Evolutionary conservation across 2,329 filamentous ascomycete species (phyloP).

Genomic region (Neonectria ditissima): DNA sequence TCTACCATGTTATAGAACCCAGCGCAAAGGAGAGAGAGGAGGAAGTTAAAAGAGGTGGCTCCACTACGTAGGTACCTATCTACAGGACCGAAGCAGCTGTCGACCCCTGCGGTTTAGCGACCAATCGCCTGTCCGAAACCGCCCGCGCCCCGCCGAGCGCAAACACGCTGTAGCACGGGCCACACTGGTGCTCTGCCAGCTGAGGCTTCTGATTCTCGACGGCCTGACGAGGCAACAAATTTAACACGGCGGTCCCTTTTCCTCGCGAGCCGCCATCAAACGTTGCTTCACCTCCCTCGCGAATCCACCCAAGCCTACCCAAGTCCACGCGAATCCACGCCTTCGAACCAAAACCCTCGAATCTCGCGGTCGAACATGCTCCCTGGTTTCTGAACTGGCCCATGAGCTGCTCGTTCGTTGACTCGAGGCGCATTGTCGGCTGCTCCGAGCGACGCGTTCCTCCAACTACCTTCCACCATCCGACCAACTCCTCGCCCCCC

Average conservation of each 20-base stretch:
- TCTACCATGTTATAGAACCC: background rate
- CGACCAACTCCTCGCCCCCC: conserved; percentile 26
- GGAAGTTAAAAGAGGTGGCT: background rate
- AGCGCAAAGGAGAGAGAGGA: background rate
- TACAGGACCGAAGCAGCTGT: background rate
- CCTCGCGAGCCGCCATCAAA: conserved; percentile 26
- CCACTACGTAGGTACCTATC: background rate
- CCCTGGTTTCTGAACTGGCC: conserved; percentile 36
- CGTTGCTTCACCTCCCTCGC: conserved; percentile 18
- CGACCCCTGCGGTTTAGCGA: background rate
- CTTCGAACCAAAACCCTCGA: background rate
- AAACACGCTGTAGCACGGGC: conserved; percentile 17
- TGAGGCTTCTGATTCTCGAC: conserved; percentile 34
- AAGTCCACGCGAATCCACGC: background rate
- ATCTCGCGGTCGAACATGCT: conserved; percentile 43
- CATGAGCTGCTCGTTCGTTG: conserved; percentile 47
- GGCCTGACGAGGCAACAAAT: conserved; percentile 37
- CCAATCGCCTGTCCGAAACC: conserved; percentile 11
- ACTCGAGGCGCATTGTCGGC: conserved; percentile 48
- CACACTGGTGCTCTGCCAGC: conserved; percentile 17
- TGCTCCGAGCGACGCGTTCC: conserved; percentile 48
- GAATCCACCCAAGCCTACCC: background rate
- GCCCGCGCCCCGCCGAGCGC: conserved; percentile 3
- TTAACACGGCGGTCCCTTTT: conserved; percentile 36
- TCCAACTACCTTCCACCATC: conserved; percentile 32